Percentiles rank a stretch among this genome's conserved stretches.
Evolutionary conservation across 257 asterid genomes (phyloP).

Genomic region (Solanum gandarillasii): DNA sequence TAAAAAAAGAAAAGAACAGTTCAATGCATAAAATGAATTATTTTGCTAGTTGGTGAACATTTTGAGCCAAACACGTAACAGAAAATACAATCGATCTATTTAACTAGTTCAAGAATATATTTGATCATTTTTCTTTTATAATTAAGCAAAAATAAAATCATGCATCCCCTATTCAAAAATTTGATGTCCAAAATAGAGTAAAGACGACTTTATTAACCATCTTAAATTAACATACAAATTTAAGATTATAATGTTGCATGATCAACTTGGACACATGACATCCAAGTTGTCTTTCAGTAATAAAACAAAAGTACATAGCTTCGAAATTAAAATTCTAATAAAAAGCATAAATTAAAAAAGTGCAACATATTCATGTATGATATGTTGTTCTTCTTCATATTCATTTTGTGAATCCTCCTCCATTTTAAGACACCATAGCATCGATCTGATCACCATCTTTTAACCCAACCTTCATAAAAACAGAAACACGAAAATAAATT

Average conservation of each 20-base stretch:
- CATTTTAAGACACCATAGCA: neutral
- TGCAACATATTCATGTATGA: neutral
- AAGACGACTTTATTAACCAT: neutral
- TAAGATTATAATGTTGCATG: neutral
- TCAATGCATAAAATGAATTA: neutral
- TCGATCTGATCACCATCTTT: neutral
- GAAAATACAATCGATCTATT: neutral
- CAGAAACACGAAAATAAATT: neutral
- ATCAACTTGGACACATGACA: neutral
- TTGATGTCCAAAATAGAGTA: neutral
- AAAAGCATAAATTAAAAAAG: neutral
- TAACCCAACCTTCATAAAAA: neutral
- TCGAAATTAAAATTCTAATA: neutral
- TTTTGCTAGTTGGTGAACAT: neutral
- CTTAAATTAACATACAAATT: neutral
- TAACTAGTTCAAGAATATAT: neutral
- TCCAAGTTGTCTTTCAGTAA: neutral
- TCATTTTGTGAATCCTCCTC: neutral
- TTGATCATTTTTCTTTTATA: neutral
- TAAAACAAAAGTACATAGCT: neutral
- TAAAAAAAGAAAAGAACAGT: neutral
- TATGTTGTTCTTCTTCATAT: neutral
- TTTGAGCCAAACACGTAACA: neutral
- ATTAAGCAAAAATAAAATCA: neutral
- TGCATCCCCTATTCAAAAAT: neutral